These are phyloP conservation scores for Periconia sp. DNA, from an alignment of 2,329 filamentous ascomycete species.

Conservation along the genomic window DNA sequence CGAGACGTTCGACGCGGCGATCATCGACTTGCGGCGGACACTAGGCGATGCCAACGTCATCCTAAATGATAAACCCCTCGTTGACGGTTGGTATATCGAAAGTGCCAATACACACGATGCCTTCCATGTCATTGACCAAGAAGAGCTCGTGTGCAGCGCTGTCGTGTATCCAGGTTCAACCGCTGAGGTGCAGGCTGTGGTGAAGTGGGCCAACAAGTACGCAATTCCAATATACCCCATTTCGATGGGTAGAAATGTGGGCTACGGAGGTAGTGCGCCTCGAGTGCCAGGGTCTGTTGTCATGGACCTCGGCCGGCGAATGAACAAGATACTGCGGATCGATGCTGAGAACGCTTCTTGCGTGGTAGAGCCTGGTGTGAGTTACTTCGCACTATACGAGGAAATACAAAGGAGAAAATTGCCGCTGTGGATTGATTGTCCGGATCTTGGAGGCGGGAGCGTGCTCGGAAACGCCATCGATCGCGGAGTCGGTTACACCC, in stretches of 20 bases:
- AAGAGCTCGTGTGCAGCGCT: constrained; percentile 54
- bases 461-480: constrained; percentile 59
- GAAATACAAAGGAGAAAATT: constrained; percentile 52
- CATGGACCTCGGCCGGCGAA: constrained; percentile 59
- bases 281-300: constrained; percentile 59
- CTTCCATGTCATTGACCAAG: constrained; percentile 47
- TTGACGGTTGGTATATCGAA: constrained; percentile 29
- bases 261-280: constrained; percentile 62
- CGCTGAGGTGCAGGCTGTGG: constrained; percentile 55
- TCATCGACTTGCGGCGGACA: constrained; percentile 10
- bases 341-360: constrained; percentile 57
- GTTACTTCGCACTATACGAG: constrained; percentile 59
- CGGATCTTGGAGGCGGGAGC: constrained; percentile 56
- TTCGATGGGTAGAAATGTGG: constrained; percentile 58
- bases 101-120: constrained; percentile 28
- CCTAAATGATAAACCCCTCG: constrained; percentile 22
- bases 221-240: constrained; percentile 57
- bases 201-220: constrained; percentile 54
- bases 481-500: constrained; percentile 51
- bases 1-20: constrained; percentile 23
- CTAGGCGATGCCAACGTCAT: constrained; percentile 20
- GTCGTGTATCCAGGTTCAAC: constrained; percentile 46
- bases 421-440: constrained; percentile 53
- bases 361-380: constrained; percentile 63
- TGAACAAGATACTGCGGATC: constrained; percentile 61